Evolutionary conservation across 2,329 filamentous ascomycete genomes (phyloP), one percentile per base, ranked within the genome.

Genomic region (Pseudocercospora fuligena): DNA sequence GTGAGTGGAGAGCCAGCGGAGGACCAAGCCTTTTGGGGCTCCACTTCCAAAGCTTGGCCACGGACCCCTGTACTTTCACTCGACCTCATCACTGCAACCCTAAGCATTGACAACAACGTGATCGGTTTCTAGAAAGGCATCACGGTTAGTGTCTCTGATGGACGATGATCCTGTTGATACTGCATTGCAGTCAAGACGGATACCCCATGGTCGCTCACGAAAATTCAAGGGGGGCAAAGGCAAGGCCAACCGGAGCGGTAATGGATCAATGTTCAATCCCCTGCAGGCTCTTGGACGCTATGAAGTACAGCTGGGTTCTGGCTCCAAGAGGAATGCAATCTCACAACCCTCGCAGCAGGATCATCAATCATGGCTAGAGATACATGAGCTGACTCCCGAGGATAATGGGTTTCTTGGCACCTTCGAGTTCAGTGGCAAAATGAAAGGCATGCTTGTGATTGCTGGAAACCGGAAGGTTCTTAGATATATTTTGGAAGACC

Each of bases 221-320:
- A 54, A 54, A 1, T 7, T 11, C 14, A 63, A 63, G 33, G 61
- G 61, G 21, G 29, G 49, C 21, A 54, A 46, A 27, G 31, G 51
- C 12, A 47, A 29, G 29, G 46, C 36, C 36, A 51, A 49, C 9
- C 46, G 46, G 5, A 27, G 19, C 14, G 12, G 23, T 8, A 53
- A 53, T 16, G 49, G 27, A n/a, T 25, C 61, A 46, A n/a, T 21
- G 5, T 67, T 67, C 57, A 61, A 67, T 46, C 61, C 62, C 47
- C 43, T 65, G 3, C 21, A 49, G 25, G 58, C 65, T 7, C 31
- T 67, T 9, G 62, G 62, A 4, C 51, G 53, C 33, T 67, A 67
- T 33, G 62, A 61, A 36, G 61, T 51, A 6, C 47, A 51, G 1
- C 27, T 56, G 8, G 51, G 51, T 16, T 56, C 51, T 9, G 23